Conservation (phyloP, 192 early-diverging fungal species). For the Paraglomus occultum region DNA sequence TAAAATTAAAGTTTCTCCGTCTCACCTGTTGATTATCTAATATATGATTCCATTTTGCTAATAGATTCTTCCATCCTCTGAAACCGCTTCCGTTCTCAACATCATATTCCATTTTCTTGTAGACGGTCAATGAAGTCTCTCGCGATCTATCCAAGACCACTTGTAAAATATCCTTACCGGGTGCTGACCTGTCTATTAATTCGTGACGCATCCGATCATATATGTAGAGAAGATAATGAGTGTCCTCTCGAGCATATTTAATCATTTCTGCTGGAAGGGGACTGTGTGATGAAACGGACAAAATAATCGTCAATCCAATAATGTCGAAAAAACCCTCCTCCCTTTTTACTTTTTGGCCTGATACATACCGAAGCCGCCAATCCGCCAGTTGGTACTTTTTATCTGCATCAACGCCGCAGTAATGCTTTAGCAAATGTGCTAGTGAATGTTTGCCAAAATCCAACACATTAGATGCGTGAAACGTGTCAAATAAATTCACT, state of each 20-base stretch:
- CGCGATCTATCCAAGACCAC: constrained; percentile 63
- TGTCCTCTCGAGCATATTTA: constrained; percentile 89
- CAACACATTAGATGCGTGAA: constrained; percentile 86
- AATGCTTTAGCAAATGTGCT: constrained; percentile 76
- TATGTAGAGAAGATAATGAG: constrained; percentile 94
- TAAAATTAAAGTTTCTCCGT: neutral
- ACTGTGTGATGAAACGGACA: constrained; percentile 37
- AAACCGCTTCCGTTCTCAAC: constrained; percentile 71
- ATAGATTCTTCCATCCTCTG: constrained; percentile 72
- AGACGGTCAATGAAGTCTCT: constrained; percentile 62
- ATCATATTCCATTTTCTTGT: constrained; percentile 87
- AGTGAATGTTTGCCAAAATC: constrained; percentile 77
- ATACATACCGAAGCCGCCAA: constrained; percentile 83
- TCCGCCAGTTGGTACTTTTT: constrained; percentile 96
- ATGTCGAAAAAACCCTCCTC: neutral
- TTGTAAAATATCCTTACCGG: constrained; percentile 64
- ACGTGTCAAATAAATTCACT: constrained; percentile 97
- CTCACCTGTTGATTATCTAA: constrained; percentile 49
- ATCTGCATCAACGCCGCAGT: constrained; percentile 79
- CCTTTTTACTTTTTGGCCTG: neutral
- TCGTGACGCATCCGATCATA: constrained; percentile 92
- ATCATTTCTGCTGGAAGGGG: constrained; percentile 92
- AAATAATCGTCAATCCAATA: constrained; percentile 16
- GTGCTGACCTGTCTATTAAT: constrained; percentile 63
- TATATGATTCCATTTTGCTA: constrained; percentile 61